Percentiles rank a stretch among this genome's conserved stretches.
These are phyloP conservation scores for Clarireedia monteithiana DNA, from an alignment of 2,329 filamentous ascomycete genomes.

Conservation along the genomic window DNA sequence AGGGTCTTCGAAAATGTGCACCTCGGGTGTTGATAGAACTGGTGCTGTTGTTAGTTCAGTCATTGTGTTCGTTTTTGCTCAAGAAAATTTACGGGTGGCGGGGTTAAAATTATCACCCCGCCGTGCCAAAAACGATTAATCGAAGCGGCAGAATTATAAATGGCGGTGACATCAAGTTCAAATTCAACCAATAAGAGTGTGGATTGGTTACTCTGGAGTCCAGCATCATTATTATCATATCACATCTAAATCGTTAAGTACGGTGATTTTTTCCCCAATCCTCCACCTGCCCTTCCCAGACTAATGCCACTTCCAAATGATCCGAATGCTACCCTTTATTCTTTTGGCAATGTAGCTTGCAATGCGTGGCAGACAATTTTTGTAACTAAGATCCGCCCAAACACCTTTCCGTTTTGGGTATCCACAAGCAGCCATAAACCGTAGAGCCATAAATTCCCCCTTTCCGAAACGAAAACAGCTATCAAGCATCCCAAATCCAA, in stretches of 20 bases:
- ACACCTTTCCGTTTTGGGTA: not conserved
- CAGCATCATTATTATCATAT: too few relatives aligned
- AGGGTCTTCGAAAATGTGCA: constrained; percentile 48
- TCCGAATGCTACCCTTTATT: not conserved
- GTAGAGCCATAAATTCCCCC: not conserved
- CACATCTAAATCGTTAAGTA: too few relatives aligned
- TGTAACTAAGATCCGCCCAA: not conserved
- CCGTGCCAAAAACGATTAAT: not conserved
- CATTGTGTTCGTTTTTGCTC: constrained; percentile 6
- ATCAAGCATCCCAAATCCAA: not conserved
- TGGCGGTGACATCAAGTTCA: not conserved
- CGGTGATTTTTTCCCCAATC: too few relatives aligned
- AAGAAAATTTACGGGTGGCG: constrained; percentile 9
- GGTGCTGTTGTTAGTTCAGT: constrained; percentile 36
- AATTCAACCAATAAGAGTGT: too few relatives aligned
- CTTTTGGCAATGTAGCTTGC: not conserved
- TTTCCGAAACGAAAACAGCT: not conserved
- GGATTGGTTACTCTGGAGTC: too few relatives aligned
- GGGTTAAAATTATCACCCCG: constrained; percentile 1
- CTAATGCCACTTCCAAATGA: too few relatives aligned
- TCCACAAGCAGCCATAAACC: not conserved
- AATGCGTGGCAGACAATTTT: not conserved
- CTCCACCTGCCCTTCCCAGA: too few relatives aligned
- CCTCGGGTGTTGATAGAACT: constrained; percentile 56
- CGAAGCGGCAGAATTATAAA: not conserved